Base-by-base conservation (phyloP, 2,329 filamentous ascomycete genomes). In the Cryphonectria parasitica region DNA sequence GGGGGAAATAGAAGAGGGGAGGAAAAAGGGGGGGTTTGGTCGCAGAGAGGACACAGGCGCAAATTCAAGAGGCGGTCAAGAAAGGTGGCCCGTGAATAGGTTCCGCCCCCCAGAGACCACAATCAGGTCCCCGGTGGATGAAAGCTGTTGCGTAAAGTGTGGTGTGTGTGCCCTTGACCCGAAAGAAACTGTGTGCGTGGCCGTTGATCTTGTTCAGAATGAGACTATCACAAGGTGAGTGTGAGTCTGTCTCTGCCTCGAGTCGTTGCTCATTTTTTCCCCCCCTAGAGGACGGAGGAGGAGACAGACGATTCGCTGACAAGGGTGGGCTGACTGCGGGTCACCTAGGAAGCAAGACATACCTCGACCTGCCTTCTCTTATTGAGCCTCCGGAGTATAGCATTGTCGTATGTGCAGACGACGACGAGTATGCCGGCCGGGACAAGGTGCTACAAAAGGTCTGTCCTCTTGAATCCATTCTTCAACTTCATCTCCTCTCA, bases 401-500 rank as follows among this genome's bases (percentile, higher is more conserved):
- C 64, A 69, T 72, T 45, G 71, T 71, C 45, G 64, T 72, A 56
- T 72, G 69, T 66, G 69, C 69, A 19, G 71, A 72, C 56, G 71
- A 72, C 66, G 71, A 72, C 49, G 71, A 72, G 39, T 72, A 72
- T 66, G 71, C 71, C 58, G 71, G 71, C 36, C 70, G 71, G 52
- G 58, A 56, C 58, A 72, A 71, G 34, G 28, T 72, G 11, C 49
- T 72, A 17, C 71, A 72, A 58, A 72, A 71, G 71, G 71, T 72
- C 54, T 67, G n/a, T 62, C 61, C 41, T 58, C 54, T 2, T 34
- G 25, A n/a, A n/a, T 11, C 45, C 22, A 49, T 49, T 49, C 19
- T 49, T 17, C 22, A 6, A 49, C 19, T 49, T 49, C 43, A 49
- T 49, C 22, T n/a, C 7, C 28, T 19, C 58, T 62, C n/a, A 45